Evolutionary conservation across 345 rosid species (phyloP), one percentile per base, ranked within the genome.

Genomic region (Brassica juncea): DNA sequence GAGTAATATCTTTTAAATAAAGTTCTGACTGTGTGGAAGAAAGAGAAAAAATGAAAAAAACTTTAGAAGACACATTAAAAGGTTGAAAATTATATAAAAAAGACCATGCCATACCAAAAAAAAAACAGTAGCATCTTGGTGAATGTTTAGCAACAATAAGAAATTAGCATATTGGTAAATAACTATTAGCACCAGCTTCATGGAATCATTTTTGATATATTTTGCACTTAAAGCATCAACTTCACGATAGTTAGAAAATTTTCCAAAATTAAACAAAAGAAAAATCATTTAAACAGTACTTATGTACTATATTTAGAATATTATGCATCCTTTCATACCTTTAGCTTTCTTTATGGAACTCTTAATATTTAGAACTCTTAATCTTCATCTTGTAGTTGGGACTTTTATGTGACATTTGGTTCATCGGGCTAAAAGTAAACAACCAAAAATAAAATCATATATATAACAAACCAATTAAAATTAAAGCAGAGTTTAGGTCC

Each of bases 1-100:
- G 78, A 70, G 72, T 65, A 75, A 65, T 31, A 76, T 71, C 8
- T 66, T 58, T 23, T 34, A 28, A 42, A 10, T 42, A 42, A 42
- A 42, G 14, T 42, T 47, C n/a, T 4, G 6, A 12, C 25, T 16
- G 21, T 32, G 68, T 16, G 34, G 52, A 61, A 68, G 67, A 67
- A 55, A 71, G 32, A 55, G 35, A 66, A 28, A 77, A 9, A 52
- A 8, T 15, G 34, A 19, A 7, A 37, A 10, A 11, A 19, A 5
- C 31, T 54, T 66, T 2, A 71, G 12, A 76, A 62, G 15, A 28
- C 1, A 44, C 7, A 42, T 42, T 47, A 60, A 16, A 68, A 77
- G 54, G 47, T 34, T 11, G 44, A 63, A 63, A 72, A 71, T 31
- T 74, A 42, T 42, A 10, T 42, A 0, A 35, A 10, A 42, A 42